phyloP scores from a whole-genome alignment of 345 rosid genomes.

The Rhodamnia rubescens region DNA sequence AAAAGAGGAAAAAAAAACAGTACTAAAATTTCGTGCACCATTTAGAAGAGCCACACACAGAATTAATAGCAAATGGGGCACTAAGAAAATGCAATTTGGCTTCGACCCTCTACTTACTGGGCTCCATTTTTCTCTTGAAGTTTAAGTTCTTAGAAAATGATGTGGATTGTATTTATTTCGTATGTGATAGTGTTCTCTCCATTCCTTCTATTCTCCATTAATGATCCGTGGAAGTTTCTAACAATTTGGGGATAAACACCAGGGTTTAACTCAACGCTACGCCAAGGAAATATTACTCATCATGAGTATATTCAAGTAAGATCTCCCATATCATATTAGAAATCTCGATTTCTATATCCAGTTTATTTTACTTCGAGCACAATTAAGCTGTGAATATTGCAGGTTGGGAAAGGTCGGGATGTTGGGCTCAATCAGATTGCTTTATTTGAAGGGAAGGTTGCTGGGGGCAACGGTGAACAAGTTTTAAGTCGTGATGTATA shows the following conservation, averaged over 20 bases:
- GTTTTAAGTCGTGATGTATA: conserved; percentile 96
- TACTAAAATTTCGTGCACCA: background rate
- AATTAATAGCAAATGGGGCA: background rate
- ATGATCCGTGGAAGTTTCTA: background rate
- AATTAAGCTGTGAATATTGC: conserved; percentile 7
- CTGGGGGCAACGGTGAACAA: conserved; percentile 99
- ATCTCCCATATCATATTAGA: background rate
- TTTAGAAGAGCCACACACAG: background rate
- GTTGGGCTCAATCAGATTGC: conserved; percentile 99
- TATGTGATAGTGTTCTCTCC: background rate
- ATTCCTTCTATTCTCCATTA: background rate
- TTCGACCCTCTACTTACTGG: background rate
- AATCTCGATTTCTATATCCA: background rate
- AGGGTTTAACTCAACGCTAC: conserved; percentile 95
- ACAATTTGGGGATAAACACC: background rate
- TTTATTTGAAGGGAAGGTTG: conserved; percentile 95
- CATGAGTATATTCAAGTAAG: conserved; percentile 95
- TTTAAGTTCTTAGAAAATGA: background rate
- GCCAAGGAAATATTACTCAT: conserved; percentile 97
- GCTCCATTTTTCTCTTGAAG: background rate
- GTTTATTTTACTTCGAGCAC: background rate
- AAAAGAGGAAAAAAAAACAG: background rate
- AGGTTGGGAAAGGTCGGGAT: conserved; percentile 99
- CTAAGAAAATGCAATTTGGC: background rate
- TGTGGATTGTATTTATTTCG: background rate